These are phyloP conservation scores for Diaporthe sp. DNA, from an alignment of 2,329 filamentous ascomycete genomes.

Conservation along the genomic window DNA sequence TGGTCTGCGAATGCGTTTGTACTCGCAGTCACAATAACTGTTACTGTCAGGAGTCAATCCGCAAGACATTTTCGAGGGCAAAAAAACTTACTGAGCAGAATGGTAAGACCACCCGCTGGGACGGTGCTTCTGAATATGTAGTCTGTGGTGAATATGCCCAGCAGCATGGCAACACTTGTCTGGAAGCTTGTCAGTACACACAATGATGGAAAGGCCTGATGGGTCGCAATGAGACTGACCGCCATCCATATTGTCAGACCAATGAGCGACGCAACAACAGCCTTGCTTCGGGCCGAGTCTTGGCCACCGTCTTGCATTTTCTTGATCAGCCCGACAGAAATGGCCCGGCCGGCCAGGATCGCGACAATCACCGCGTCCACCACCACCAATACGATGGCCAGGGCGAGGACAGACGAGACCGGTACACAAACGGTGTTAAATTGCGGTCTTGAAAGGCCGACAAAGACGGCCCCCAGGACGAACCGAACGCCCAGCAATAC, in stretches of 20 bases:
- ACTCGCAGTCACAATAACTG: constrained; percentile 56
- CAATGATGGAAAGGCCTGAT: not conserved
- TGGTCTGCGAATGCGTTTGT: constrained; percentile 49
- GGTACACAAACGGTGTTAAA: constrained; percentile 66
- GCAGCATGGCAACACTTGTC: constrained; percentile 64
- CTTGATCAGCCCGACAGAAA: constrained; percentile 52
- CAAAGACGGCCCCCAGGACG: constrained; percentile 65
- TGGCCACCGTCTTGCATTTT: constrained; percentile 48
- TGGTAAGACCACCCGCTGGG: constrained; percentile 62
- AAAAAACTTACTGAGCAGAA: constrained; percentile 61
- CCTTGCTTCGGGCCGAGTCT: constrained; percentile 51
- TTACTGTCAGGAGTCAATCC: not conserved
- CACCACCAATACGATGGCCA: constrained; percentile 60
- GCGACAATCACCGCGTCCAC: constrained; percentile 60
- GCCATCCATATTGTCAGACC: constrained; percentile 67
- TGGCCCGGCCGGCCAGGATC: constrained; percentile 56
- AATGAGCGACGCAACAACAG: constrained; percentile 55
- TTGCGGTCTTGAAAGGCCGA: constrained; percentile 66
- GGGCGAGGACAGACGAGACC: constrained; percentile 56
- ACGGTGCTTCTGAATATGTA: constrained; percentile 62
- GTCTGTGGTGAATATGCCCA: constrained; percentile 59
- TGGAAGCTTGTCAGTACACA: constrained; percentile 46
- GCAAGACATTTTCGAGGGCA: not conserved
- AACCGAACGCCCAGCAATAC: constrained; percentile 61
- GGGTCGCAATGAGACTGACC: constrained; percentile 52